Conservation (phyloP, 805 yeast genomes). For the Teunomyces pallodes region DNA sequence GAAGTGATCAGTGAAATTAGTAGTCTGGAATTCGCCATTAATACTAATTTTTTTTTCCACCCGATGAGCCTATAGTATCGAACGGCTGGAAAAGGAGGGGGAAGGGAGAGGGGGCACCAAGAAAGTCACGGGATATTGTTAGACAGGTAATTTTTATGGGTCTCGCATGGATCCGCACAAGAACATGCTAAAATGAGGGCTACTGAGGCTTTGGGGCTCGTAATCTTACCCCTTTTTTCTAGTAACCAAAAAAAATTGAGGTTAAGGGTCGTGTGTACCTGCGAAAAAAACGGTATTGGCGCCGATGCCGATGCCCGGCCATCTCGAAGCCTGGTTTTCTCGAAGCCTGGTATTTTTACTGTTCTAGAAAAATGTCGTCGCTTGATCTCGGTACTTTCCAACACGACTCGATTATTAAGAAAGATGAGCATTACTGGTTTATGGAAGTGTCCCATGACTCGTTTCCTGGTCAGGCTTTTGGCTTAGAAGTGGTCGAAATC, state of each 20-base stretch:
- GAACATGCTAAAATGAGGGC: not conserved
- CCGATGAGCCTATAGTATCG: no score
- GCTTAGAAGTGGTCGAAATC: slow-evolving; percentile 59
- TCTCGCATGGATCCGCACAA: not conserved
- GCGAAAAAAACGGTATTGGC: not conserved
- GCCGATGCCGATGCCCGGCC: no score
- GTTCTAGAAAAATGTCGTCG: not conserved
- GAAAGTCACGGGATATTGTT: not conserved
- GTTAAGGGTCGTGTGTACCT: not conserved
- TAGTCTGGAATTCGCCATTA: no score
- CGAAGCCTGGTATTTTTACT: no score
- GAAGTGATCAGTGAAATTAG: no score
- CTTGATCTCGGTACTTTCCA: slow-evolving; percentile 17
- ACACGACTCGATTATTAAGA: slow-evolving; percentile 27
- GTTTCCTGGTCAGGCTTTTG: slow-evolving; percentile 87
- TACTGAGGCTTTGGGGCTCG: not conserved
- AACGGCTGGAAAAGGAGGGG: no score
- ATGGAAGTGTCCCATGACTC: slow-evolving; percentile 64
- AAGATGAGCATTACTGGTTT: slow-evolving; percentile 61
- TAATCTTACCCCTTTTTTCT: not conserved
- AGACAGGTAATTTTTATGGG: not conserved
- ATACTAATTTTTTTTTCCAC: no score
- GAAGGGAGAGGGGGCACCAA: no score
- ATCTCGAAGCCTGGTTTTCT: no score
- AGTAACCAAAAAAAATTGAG: not conserved